A percentile compares a stretch with the other conserved stretches of the same genome.
These are phyloP conservation scores for Nitzschia putrida DNA, from an alignment of 108 stramenopile species.

Conservation along the genomic window DNA sequence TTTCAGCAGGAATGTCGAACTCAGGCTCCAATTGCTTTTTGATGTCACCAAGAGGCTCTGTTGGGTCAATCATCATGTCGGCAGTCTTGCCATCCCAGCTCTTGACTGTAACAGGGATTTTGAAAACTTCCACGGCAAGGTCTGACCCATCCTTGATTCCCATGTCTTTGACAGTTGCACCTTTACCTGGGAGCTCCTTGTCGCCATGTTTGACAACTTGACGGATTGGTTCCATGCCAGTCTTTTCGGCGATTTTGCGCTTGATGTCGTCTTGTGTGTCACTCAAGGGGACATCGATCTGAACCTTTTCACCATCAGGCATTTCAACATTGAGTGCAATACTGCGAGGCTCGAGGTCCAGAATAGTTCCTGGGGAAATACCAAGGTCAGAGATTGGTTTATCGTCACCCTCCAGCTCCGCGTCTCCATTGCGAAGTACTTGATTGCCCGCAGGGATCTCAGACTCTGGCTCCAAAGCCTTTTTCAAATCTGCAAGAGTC, in stretches of 20 bases:
- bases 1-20: conserved; percentile 12
- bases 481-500: conserved; percentile 18
- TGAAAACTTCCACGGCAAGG: conserved; percentile 21
- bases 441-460: conserved; percentile 26
- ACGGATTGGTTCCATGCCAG: conserved; percentile 14
- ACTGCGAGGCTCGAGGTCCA: conserved; percentile 16
- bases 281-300: conserved; percentile 3
- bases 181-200: conserved; percentile 16
- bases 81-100: conserved; percentile 16
- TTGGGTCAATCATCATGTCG: conserved; percentile 18
- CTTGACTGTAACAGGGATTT: conserved; percentile 22
- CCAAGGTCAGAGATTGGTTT: conserved; percentile 17
- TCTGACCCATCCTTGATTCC: conserved; percentile 16
- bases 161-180: conserved; percentile 11
- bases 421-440: conserved; percentile 4
- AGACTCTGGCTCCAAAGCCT: conserved; percentile 24
- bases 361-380: conserved; percentile 10
- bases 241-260: conserved; percentile 14
- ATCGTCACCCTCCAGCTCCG: conserved; percentile 6
- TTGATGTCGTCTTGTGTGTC: conserved; percentile 19
- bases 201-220: conserved; percentile 20
- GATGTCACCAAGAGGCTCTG: background rate
- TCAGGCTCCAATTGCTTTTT: conserved; percentile 27
- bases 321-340: conserved; percentile 10
- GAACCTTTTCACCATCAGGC: conserved; percentile 13